Percentiles rank a stretch among this genome's conserved stretches.
Conservation (phyloP, 257 asterid species). For the Solanum infundibuliforme region DNA sequence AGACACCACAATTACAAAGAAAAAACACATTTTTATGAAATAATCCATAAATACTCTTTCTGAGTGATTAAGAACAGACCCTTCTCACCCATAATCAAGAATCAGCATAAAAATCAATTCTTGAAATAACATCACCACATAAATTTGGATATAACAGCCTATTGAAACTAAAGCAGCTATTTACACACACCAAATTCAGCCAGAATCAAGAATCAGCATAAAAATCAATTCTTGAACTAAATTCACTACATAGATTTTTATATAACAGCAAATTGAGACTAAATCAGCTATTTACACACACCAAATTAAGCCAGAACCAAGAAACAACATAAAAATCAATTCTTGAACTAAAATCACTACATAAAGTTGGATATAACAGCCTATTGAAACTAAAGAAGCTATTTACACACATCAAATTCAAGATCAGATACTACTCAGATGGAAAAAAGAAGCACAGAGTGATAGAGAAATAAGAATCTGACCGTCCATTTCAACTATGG, state of each 20-base stretch:
- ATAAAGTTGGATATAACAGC: not conserved
- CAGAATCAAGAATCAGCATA: not conserved
- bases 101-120: not conserved
- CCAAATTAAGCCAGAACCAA: no score
- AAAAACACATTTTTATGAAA: not conserved
- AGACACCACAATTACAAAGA: not conserved
- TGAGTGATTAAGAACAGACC: not conserved
- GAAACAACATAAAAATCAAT: not conserved
- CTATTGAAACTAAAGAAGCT: not conserved
- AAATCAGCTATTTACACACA: no score
- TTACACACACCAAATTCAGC: no score
- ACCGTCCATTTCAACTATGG: slow-evolving; percentile 99
- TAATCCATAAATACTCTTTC: not conserved
- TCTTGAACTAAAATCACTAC: not conserved
- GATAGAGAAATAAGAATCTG: slow-evolving; percentile 24
- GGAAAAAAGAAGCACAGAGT: not conserved
- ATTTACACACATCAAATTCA: not conserved
- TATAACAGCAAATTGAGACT: not conserved
- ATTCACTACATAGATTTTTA: not conserved
- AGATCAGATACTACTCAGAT: not conserved
- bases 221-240: not conserved
- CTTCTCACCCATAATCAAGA: not conserved
- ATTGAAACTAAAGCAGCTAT: no score
- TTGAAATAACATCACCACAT: not conserved
- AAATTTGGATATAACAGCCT: not conserved